A percentile compares a stretch with the other conserved stretches of the same genome.
Conservation (phyloP, 495 filamentous ascomycete genomes). For the Amphirosellinia nigrospora region DNA sequence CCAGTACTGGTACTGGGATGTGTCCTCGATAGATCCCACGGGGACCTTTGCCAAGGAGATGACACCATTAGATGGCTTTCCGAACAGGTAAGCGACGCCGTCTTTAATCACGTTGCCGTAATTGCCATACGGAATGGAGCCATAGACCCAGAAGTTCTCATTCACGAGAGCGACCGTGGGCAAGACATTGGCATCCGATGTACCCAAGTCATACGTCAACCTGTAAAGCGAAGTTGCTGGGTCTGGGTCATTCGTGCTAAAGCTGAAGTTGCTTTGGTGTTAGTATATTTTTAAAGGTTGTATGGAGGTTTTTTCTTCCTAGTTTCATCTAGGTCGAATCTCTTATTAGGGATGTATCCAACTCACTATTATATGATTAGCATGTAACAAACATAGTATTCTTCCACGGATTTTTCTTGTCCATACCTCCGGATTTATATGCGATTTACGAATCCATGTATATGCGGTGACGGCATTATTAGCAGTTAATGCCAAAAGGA, state of each 20-base stretch:
- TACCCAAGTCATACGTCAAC: constrained; percentile 29
- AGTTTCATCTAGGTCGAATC: not conserved
- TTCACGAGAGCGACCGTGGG: constrained; percentile 33
- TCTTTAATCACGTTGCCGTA: constrained; percentile 41
- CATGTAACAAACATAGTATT: not conserved
- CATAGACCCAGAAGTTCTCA: constrained; percentile 36
- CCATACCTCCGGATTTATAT: constrained; percentile 32
- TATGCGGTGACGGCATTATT: constrained; percentile 31
- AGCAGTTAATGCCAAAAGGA: constrained; percentile 33
- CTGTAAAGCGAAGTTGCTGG: constrained; percentile 35
- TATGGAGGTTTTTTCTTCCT: not conserved
- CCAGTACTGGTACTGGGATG: constrained; percentile 37
- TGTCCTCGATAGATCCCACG: constrained; percentile 31
- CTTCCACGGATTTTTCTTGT: not conserved
- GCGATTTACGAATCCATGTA: constrained; percentile 41
- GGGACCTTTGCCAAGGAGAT: constrained; percentile 39
- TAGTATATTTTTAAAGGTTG: not conserved
- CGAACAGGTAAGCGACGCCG: constrained; percentile 39
- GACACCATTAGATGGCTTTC: constrained; percentile 27
- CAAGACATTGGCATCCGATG: constrained; percentile 22
- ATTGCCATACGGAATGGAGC: constrained; percentile 36
- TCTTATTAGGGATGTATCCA: not conserved
- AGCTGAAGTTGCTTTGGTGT: not conserved
- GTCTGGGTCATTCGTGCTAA: constrained; percentile 30
- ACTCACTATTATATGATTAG: constrained; percentile 21